Evolutionary conservation across 768 basidiomycete genomes (phyloP).

Genomic region (Tricholoma matsutake): DNA sequence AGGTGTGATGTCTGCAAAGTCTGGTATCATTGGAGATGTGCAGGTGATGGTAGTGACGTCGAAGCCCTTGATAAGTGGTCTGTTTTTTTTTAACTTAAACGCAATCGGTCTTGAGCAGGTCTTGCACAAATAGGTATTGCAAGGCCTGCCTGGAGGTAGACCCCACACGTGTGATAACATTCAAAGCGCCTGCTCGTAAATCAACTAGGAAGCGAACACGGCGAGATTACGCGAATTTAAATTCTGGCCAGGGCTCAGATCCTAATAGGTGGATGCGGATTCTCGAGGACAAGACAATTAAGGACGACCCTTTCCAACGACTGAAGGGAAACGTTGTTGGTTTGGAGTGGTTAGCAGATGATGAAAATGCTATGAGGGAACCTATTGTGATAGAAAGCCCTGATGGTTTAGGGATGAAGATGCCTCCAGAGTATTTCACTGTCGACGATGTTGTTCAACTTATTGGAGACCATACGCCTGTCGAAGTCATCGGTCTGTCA

Average conservation of each 20-base stretch:
- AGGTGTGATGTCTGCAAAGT: conserved; percentile 77
- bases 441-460: conserved; percentile 79
- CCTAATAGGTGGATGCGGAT: conserved; percentile 65
- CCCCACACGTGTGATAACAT: conserved; percentile 60
- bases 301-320: conserved; percentile 59
- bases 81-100: conserved; percentile 16
- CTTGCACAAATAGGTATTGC: conserved; percentile 58
- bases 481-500: conserved; percentile 87
- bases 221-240: conserved; percentile 77
- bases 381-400: conserved; percentile 78
- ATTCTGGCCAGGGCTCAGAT: conserved; percentile 62
- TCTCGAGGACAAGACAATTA: conserved; percentile 64
- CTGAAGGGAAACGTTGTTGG: conserved; percentile 68
- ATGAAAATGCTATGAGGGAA: conserved; percentile 72
- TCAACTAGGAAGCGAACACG: conserved; percentile 72
- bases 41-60: conserved; percentile 60
- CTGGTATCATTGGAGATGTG: conserved; percentile 86
- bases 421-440: conserved; percentile 70
- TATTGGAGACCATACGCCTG: conserved; percentile 72
- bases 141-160: conserved; percentile 57
- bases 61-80: conserved; percentile 79
- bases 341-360: conserved; percentile 70
- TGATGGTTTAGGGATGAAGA: conserved; percentile 86
- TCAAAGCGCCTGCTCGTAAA: conserved; percentile 78
- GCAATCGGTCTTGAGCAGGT: conserved; percentile 4